Base-by-base conservation (phyloP, 495 filamentous ascomycete genomes). In the Tuber borchii region DNA sequence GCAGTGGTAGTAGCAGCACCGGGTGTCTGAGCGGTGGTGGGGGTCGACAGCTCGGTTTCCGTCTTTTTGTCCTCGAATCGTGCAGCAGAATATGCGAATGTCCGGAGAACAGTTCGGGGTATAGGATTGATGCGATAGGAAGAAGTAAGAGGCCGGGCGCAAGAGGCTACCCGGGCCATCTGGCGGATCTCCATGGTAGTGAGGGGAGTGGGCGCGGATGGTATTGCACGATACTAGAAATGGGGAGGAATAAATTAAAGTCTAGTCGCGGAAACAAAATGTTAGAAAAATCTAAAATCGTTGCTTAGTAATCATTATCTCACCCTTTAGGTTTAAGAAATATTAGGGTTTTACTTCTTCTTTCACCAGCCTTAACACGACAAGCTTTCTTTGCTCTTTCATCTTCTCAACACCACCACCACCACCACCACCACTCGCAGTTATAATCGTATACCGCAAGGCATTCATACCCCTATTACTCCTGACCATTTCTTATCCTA, bases 111-210 rank as follows among this genome's bases (percentile, higher is more conserved):
- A 34, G 26, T 34, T 65, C 56, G 56, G 56, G 56, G 17, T 34
- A 19, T 4, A 34, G 56, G 56, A 19, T 19, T 17, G 26, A 8
- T 34, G 73, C 71, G 12, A 78, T 71, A 65, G 81, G 77, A 68
- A 73, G 69, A 22, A 79, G 39, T 68, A 77, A 83, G 69, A 77
- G 73, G 61, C 69, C 48, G 39, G 34, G 84, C 75, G 61, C 80
- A 77, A 51, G 76, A 71, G 70, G 77, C 78, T 51, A 77, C 73
- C 65, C 85, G 76, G 75, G 82, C 82, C 16, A 83, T 78, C 70
- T 82, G 79, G 80, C 85, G 83, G 73, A 85, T 73, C 82, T 87
- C 83, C 87, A 88, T 83, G n/a, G 77, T 74, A 7, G 70, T 74
- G 39, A 78, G 65, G 51, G 34, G 56, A 61, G 42, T 40, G 73